Conservation (phyloP, 768 basidiomycete species). For the Termitomyces sp. region DNA sequence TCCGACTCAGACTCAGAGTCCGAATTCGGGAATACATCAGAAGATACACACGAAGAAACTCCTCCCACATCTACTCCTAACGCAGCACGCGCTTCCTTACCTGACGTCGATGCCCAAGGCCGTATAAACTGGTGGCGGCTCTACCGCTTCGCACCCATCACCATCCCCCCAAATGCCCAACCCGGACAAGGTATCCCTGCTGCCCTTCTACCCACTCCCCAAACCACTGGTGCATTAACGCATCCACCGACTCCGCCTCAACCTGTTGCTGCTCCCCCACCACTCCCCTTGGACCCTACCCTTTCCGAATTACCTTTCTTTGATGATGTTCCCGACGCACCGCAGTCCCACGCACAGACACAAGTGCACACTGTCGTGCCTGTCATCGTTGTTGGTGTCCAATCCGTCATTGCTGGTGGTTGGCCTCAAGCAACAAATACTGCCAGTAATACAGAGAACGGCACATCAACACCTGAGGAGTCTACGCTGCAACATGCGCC, state of each 20-base stretch:
- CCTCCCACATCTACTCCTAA: background rate
- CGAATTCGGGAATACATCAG: slow-evolving; percentile 25
- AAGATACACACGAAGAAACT: slow-evolving; percentile 18
- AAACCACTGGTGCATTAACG: slow-evolving; percentile 12
- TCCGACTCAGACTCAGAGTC: slow-evolving; percentile 30
- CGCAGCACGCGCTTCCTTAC: background rate
- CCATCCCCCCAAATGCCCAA: slow-evolving; percentile 20
- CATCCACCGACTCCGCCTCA: slow-evolving; percentile 9
- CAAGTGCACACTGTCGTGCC: slow-evolving; percentile 53
- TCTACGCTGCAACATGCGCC: background rate
- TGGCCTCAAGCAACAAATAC: slow-evolving; percentile 24
- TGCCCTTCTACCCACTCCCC: slow-evolving; percentile 9
- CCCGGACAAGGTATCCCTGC: slow-evolving; percentile 11
- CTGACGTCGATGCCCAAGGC: slow-evolving; percentile 22
- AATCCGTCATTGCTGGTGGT: slow-evolving; percentile 59
- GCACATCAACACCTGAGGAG: background rate
- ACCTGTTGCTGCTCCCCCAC: background rate
- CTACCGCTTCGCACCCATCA: slow-evolving; percentile 75
- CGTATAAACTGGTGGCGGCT: slow-evolving; percentile 79
- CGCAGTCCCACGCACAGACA: background rate
- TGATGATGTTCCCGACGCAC: background rate
- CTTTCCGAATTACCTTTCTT: slow-evolving; percentile 15
- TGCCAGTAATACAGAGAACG: background rate
- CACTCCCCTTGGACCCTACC: slow-evolving; percentile 8
- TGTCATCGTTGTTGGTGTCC: slow-evolving; percentile 79